Evolutionary conservation across 805 yeast genomes (phyloP), one percentile per base, ranked within the genome.

Genomic region (Yamadazyma insecticola): DNA sequence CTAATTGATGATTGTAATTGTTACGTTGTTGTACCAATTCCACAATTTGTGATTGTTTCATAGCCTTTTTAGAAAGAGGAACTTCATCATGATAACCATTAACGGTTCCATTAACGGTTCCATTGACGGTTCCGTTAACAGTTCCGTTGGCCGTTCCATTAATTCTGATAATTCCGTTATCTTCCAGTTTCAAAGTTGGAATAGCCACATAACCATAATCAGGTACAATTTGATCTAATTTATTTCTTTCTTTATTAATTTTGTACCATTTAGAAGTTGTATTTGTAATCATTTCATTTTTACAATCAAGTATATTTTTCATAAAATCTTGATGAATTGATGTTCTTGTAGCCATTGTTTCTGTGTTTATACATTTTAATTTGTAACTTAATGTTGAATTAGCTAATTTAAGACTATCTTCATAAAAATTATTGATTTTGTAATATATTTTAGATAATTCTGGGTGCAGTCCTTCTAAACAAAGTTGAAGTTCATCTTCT

Each of bases 211-310:
- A 73, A 36, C 63, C 76, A 72, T 44, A 76, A 55, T 71, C 74
- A 5, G 78, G 64, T 13, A 73, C 77, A 30, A 76, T 46, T 40
- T 74, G 72, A 53, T 87, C 96, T 75, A 86, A 71, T 26, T 77
- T 78, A 41, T 94, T 71, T 46, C 97, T 71, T 53, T 92, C 97
- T 47, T 81, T 77, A 57, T 88, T 89, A 48, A 89, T 83, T 43
- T 83, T 81, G 62, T 90, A 90, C 97, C 97, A 92, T 40, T 76
- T 71, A 24, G 81, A 74, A 5, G 97, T 89, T 4, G 95, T 83
- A 6, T 75, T 70, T 37, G 74, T 67, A 28, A 90, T 70, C 63
- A 86, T 68, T 16, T 70, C 64, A 32, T 71, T 70, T 39, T 87
- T 81, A 27, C 72, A 55, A 49, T 87, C 94, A 45, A 79, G 75